Base-by-base conservation (phyloP, 352 stramenopile genomes). In the Phytophthora nicotianae region DNA sequence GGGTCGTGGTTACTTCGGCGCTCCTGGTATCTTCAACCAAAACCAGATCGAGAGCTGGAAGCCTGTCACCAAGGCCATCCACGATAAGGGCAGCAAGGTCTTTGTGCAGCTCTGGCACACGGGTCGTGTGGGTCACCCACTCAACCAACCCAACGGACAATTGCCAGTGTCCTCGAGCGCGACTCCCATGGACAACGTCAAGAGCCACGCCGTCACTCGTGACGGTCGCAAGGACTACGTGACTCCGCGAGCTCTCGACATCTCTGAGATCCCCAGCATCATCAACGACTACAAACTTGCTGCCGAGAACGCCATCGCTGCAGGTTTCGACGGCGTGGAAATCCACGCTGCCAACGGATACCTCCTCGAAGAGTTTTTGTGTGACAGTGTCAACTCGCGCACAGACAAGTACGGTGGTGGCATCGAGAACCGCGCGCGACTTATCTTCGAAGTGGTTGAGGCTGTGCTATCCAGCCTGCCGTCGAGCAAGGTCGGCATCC, bases 331-430 rank as follows among this genome's bases (percentile, higher is more conserved):
- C 50, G 91, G 90, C 17, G 73, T 98, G 19, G 88, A 98, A 58
- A 61, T 98, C 23, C 91, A 98, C 73, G 47, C 23, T 4, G 91
- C 86, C 16, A 96, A 98, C 59, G 91, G 90, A 26, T 98, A 97
- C 58, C 21, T 78, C 13, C 62, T 98, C 43, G 89, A 97, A 58
- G 70, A 95, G 49, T 96, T 97, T 65, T 67, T 13, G 13, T 97
- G 7, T 73, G 65, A 70, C 43, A 26, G 47, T 17, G 38, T 74
- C n/a, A 74, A 74, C 54, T 61, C 24, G 19, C 60, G 60, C 38
- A 74, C 60, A 16, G 58, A 68, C 41, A 53, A 58, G 23, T 69
- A 73, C 54, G 88, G 88, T 21, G 89, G 88, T 21, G 77, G 55
- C 48, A 58, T 89, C 19, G 85, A 96, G 52, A 57, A 57, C 46